Evolutionary conservation across 768 basidiomycete genomes (phyloP).

Genomic region (Epithele typhae): DNA sequence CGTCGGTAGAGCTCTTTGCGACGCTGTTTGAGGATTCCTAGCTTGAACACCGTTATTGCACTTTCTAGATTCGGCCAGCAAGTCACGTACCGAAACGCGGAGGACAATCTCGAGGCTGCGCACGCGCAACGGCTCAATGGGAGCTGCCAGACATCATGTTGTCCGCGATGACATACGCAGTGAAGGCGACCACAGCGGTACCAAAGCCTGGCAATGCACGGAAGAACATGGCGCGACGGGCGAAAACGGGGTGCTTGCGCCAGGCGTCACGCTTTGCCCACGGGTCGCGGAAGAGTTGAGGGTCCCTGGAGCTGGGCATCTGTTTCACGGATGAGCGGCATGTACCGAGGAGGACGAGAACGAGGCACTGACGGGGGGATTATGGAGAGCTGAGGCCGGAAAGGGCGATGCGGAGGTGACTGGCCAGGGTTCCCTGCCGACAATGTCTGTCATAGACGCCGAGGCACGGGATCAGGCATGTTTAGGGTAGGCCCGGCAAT

Average conservation of each 20-base stretch:
- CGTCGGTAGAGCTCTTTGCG: no score
- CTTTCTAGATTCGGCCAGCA: no score
- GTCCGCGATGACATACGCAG: slow-evolving; percentile 84
- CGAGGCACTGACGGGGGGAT: neutral
- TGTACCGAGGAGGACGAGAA: no score
- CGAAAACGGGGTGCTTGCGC: slow-evolving; percentile 88
- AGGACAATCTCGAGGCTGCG: no score
- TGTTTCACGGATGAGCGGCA: no score
- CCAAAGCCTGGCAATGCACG: slow-evolving; percentile 94
- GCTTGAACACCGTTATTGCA: no score
- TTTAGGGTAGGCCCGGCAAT: slow-evolving; percentile 57
- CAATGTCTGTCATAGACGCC: slow-evolving; percentile 2
- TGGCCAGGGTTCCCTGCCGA: no score
- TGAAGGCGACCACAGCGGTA: slow-evolving; percentile 88
- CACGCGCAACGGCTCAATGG: slow-evolving; percentile 2
- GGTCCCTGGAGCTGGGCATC: slow-evolving; percentile 42
- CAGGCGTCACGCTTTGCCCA: slow-evolving; percentile 94
- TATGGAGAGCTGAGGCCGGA: slow-evolving; percentile 2
- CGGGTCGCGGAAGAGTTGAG: slow-evolving; percentile 83
- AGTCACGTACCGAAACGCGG: no score
- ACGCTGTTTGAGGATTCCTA: no score
- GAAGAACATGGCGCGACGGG: slow-evolving; percentile 81
- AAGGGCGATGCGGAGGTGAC: slow-evolving; percentile 1
- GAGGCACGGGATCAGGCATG: slow-evolving; percentile 10
- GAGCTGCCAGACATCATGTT: slow-evolving; percentile 47